These are phyloP conservation scores for Physocladia obscura DNA, from an alignment of 192 early-diverging fungal species.

Conservation along the genomic window DNA sequence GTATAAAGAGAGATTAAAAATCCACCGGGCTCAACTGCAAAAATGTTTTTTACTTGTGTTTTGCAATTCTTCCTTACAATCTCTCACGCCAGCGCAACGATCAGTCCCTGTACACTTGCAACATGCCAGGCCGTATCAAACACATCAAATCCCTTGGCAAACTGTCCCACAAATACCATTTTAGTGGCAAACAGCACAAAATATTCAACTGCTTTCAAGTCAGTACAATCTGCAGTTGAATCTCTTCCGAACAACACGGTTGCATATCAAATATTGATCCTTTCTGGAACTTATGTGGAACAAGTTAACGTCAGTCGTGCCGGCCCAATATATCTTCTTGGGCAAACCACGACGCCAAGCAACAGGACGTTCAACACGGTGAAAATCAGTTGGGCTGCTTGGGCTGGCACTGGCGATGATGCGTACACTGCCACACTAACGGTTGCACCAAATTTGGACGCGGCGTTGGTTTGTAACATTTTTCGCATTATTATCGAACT, in stretches of 20 bases:
- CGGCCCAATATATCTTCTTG: background rate
- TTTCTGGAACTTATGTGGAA: background rate
- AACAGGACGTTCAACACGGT: background rate
- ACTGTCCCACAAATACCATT: background rate
- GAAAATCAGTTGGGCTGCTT: background rate
- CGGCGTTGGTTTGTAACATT: background rate
- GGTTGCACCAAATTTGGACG: background rate
- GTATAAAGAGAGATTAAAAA: too few species aligned
- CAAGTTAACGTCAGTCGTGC: background rate
- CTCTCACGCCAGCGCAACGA: too few species aligned
- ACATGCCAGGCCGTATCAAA: background rate
- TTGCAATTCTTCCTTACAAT: too few species aligned
- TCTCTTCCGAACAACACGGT: background rate
- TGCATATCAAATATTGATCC: background rate
- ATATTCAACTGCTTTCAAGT: background rate
- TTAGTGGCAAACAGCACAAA: background rate
- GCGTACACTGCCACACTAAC: background rate
- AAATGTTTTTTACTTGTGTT: too few species aligned
- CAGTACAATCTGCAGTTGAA: background rate
- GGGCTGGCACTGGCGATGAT: background rate
- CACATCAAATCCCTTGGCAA: background rate
- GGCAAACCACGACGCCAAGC: background rate
- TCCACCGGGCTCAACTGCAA: too few species aligned
- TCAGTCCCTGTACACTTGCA: background rate
- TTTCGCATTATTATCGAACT: background rate